Percentiles rank a stretch among this genome's conserved stretches.
Conservation (phyloP, 192 early-diverging fungal species). For the Globomyces pollinis-pini region DNA sequence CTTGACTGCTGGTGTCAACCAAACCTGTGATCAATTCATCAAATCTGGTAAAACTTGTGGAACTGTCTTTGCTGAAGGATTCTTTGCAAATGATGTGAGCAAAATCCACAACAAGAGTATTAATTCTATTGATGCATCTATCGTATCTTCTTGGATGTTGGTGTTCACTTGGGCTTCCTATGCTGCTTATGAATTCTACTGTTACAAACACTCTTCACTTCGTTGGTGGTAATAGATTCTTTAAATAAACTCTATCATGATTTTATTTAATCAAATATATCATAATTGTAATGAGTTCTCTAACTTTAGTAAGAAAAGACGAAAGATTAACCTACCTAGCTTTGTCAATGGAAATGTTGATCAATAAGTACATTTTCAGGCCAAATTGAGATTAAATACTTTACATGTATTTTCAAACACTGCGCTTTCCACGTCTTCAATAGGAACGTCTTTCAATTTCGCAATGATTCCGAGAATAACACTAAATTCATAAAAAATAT, state of each 20-base stretch:
- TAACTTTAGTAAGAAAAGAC: too few species aligned
- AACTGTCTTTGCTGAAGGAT: conserved; percentile 24
- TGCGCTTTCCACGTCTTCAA: neutral
- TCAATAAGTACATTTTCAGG: neutral
- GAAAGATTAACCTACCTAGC: too few species aligned
- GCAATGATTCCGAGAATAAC: neutral
- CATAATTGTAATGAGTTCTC: too few species aligned
- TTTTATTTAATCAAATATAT: too few species aligned
- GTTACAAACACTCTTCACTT: conserved; percentile 3
- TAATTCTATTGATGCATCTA: conserved; percentile 18
- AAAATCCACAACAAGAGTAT: conserved; percentile 22
- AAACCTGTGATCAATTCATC: conserved; percentile 23
- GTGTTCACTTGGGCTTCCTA: conserved; percentile 21
- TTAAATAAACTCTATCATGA: too few species aligned
- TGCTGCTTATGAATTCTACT: conserved; percentile 10
- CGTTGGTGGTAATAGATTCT: conserved; percentile 12
- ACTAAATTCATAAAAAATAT: too few species aligned
- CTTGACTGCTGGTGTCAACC: conserved; percentile 23
- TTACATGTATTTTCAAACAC: neutral
- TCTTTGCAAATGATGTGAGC: conserved; percentile 24
- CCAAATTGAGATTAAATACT: neutral
- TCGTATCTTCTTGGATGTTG: conserved; percentile 21
- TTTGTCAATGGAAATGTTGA: too few species aligned
- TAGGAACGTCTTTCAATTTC: neutral
- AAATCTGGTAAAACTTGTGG: conserved; percentile 2